A percentile compares a stretch with the other conserved stretches of the same genome.
These are phyloP conservation scores for Cladophialophora yegresii DNA, from an alignment of 2,329 filamentous ascomycete genomes.

Conservation along the genomic window DNA sequence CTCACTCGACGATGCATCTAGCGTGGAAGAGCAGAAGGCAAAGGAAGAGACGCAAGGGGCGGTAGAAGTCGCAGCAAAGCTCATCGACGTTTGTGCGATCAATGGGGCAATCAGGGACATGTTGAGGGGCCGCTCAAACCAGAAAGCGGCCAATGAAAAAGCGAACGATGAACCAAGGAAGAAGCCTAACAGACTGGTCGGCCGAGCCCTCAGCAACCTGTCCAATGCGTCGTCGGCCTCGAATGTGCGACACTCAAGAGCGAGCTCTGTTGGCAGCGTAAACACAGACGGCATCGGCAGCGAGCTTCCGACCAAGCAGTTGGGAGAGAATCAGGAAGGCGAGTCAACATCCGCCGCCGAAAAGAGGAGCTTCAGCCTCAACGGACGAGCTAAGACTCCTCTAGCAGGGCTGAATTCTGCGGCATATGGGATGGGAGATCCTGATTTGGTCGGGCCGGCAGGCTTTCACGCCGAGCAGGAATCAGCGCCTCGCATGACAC, in stretches of 20 bases:
- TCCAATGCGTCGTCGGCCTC: constrained; percentile 44
- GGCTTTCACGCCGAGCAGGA: constrained; percentile 42
- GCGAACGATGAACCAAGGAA: constrained; percentile 32
- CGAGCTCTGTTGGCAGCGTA: constrained; percentile 54
- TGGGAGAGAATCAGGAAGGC: constrained; percentile 14
- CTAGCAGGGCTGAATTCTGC: constrained; percentile 41
- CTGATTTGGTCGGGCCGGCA: constrained; percentile 25
- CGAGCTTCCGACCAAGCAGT: constrained; percentile 38
- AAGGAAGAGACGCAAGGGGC: constrained; percentile 11
- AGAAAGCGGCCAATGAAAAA: constrained; percentile 33
- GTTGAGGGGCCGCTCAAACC: constrained; percentile 44
- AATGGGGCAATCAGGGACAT: constrained; percentile 47
- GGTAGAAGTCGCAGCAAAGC: neutral
- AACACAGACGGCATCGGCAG: constrained; percentile 44
- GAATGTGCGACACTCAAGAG: constrained; percentile 43
- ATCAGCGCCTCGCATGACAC: constrained; percentile 47
- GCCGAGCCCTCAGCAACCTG: constrained; percentile 47
- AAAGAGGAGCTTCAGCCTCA: constrained; percentile 24
- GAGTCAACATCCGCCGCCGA: constrained; percentile 16
- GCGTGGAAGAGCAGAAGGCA: constrained; percentile 13
- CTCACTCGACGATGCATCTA: constrained; percentile 24
- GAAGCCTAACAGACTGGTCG: constrained; percentile 45
- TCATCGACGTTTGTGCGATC: constrained; percentile 34
- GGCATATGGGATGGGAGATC: constrained; percentile 40
- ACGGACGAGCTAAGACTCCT: constrained; percentile 26